These are phyloP conservation scores for Zalaria sp. DNA, from an alignment of 2,329 filamentous ascomycete genomes.

Conservation along the genomic window DNA sequence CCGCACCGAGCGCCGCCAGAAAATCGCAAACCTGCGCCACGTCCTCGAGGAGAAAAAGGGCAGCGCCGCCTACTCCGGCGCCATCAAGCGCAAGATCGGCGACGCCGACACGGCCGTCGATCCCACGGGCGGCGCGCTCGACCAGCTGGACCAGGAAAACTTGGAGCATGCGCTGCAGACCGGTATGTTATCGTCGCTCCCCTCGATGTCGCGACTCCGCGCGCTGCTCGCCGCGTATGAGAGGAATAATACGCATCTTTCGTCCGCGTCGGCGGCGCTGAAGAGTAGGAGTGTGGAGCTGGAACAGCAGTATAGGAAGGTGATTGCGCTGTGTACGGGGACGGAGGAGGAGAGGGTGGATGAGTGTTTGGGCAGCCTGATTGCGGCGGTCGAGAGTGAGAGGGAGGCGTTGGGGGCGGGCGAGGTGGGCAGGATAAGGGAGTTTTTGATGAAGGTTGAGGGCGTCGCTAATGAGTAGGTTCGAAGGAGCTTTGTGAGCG, in stretches of 20 bases:
- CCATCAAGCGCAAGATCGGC: slow-evolving; percentile 27
- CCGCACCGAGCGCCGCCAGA: slow-evolving; percentile 50
- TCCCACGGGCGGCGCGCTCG: background rate
- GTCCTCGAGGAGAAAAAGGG: slow-evolving; percentile 46
- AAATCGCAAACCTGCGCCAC: slow-evolving; percentile 63
- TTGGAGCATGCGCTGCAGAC: too few species aligned
- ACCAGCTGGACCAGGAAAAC: background rate
- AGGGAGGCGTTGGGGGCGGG: slow-evolving; percentile 17
- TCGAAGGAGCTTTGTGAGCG: too few species aligned
- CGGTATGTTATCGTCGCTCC: background rate
- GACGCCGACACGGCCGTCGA: slow-evolving; percentile 21
- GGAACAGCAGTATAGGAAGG: slow-evolving; percentile 74
- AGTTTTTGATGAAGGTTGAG: slow-evolving; percentile 70
- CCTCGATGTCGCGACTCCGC: slow-evolving; percentile 30
- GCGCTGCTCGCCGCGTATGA: slow-evolving; percentile 58
- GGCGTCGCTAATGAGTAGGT: slow-evolving; percentile 18
- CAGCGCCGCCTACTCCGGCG: background rate
- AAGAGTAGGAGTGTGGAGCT: slow-evolving; percentile 70
- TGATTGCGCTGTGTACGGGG: slow-evolving; percentile 75
- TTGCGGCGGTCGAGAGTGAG: slow-evolving; percentile 84
- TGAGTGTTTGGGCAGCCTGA: slow-evolving; percentile 60
- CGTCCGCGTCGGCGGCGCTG: slow-evolving; percentile 54
- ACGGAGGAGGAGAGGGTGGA: slow-evolving; percentile 71
- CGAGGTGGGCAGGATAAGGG: slow-evolving; percentile 51
- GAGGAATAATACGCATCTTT: slow-evolving; percentile 51